Evolutionary conservation across 768 basidiomycete species (phyloP).

Genomic region (Rhodotorula taiwanensis): DNA sequence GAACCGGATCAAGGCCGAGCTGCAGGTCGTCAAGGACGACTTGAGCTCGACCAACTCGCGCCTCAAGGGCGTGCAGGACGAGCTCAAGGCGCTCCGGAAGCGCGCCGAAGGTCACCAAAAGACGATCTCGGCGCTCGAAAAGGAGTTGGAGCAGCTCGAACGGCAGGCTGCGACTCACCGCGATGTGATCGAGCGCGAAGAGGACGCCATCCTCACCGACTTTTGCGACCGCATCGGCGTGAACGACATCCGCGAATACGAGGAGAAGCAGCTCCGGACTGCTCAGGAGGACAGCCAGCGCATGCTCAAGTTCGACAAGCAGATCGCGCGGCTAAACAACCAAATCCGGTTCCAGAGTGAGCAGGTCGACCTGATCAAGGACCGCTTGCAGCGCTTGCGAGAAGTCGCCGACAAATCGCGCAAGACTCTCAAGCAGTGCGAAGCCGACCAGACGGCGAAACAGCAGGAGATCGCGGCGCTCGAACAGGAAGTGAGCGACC

Average conservation of each 20-base stretch:
- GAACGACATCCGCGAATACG: conserved; percentile 79
- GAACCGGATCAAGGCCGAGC: conserved; percentile 67
- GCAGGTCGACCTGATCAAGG: conserved; percentile 59
- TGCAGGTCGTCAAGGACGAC: conserved; percentile 71
- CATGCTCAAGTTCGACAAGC: conserved; percentile 70
- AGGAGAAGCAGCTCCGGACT: conserved; percentile 79
- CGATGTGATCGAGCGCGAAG: conserved; percentile 62
- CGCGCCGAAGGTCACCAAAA: conserved; percentile 14
- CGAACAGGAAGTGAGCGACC: conserved; percentile 24
- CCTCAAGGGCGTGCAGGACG: conserved; percentile 69
- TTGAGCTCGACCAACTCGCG: conserved; percentile 67
- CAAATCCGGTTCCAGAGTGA: conserved; percentile 80
- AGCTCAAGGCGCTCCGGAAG: conserved; percentile 70
- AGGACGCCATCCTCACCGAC: conserved; percentile 65
- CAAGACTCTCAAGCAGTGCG: conserved; percentile 12
- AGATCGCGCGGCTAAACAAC: conserved; percentile 70
- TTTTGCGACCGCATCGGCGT: conserved; percentile 80
- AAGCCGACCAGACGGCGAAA: conserved; percentile 15
- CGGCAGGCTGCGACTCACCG: conserved; percentile 55
- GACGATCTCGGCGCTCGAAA: conserved; percentile 39
- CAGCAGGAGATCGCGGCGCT: conserved; percentile 22
- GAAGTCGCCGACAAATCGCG: conserved; percentile 52
- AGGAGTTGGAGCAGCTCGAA: conserved; percentile 53
- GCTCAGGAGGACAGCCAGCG: conserved; percentile 84
- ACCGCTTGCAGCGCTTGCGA: conserved; percentile 57